These are phyloP conservation scores for Byssochlamys sp. DNA, from an alignment of 2,329 filamentous ascomycete species.

Conservation along the genomic window DNA sequence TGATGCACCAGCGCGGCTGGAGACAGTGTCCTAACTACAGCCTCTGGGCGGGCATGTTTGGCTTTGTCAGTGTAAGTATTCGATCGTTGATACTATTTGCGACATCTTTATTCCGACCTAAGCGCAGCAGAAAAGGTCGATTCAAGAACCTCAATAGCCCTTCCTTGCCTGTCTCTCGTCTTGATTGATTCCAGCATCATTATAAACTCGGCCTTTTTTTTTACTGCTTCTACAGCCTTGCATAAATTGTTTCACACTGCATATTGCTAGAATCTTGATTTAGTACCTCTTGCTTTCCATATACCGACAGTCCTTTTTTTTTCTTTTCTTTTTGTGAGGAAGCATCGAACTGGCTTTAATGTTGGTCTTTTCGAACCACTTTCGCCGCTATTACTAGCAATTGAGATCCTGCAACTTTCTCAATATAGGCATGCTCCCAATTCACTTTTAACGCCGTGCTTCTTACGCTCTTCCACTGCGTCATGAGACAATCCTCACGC, in stretches of 20 bases:
- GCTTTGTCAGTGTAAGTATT: constrained; percentile 66
- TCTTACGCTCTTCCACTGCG: neutral
- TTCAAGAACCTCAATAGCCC: constrained; percentile 14
- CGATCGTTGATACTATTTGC: constrained; percentile 29
- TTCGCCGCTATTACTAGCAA: neutral
- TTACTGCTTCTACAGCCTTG: neutral
- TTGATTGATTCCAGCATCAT: constrained; percentile 20
- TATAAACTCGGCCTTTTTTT: neutral
- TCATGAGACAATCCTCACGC: neutral
- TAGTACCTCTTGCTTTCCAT: neutral
- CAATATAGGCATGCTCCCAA: neutral
- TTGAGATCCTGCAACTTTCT: neutral
- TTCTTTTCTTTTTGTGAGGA: neutral
- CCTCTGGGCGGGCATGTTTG: constrained; percentile 80
- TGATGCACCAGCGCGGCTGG: constrained; percentile 91
- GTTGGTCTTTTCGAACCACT: neutral
- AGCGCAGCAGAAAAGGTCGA: constrained; percentile 10
- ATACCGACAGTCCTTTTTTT: neutral
- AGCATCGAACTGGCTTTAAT: neutral
- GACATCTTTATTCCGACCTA: constrained; percentile 18
- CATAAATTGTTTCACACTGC: neutral
- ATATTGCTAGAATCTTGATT: neutral
- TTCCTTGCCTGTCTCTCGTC: constrained; percentile 22
- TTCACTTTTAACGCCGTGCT: neutral
- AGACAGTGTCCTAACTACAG: constrained; percentile 88